Evolutionary conservation across 2,329 filamentous ascomycete species (phyloP).

Genomic region (Pseudogymnoascus sp.): DNA sequence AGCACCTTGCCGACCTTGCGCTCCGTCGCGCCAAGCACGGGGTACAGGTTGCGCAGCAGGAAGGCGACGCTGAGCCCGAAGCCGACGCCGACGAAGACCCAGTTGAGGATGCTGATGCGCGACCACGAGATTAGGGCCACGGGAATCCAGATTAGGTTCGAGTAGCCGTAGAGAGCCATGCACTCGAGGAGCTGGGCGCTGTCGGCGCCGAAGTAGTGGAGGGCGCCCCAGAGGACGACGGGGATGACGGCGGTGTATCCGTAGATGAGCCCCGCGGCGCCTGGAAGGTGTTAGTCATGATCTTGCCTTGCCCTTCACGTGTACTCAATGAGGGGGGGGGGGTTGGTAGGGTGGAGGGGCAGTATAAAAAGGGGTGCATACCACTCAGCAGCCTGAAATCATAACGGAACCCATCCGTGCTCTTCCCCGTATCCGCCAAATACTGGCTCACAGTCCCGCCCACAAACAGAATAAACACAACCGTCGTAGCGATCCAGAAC

Average conservation of each 20-base stretch:
- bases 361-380: conserved; percentile 29
- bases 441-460: conserved; percentile 94
- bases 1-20: conserved; percentile 83
- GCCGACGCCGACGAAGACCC: conserved; percentile 81
- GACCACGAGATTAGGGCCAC: conserved; percentile 90
- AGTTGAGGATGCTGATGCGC: conserved; percentile 78
- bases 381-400: conserved; percentile 85
- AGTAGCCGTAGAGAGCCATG: conserved; percentile 91
- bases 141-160: conserved; percentile 94
- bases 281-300: conserved; percentile 30
- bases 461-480: conserved; percentile 89
- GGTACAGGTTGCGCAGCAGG: conserved; percentile 77
- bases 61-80: conserved; percentile 78
- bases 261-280: conserved; percentile 86
- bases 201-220: conserved; percentile 94
- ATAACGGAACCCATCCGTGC: conserved; percentile 66
- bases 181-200: conserved; percentile 90
- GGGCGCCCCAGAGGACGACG: conserved; percentile 71
- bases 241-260: conserved; percentile 89
- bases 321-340: background rate
- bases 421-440: conserved; percentile 57
- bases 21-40: conserved; percentile 87
- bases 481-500: conserved; percentile 97
- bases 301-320: background rate
- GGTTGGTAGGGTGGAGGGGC: background rate